Evolutionary conservation across 768 basidiomycete species (phyloP).

Genomic region (Lactarius psammicola): DNA sequence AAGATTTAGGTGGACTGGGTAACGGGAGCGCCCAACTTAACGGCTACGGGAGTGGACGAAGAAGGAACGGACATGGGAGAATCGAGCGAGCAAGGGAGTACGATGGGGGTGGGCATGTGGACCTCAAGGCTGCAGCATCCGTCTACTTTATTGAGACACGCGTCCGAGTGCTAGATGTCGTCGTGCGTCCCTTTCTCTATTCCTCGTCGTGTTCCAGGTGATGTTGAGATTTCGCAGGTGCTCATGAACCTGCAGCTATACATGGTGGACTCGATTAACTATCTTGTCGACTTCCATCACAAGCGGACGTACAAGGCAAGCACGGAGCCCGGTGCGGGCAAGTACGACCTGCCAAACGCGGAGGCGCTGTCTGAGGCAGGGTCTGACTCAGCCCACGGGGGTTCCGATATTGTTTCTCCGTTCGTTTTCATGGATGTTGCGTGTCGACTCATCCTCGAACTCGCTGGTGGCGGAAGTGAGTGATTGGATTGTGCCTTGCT

Average conservation of each 20-base stretch:
- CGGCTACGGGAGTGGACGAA: constrained; percentile 29
- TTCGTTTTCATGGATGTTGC: constrained; percentile 98
- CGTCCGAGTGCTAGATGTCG: constrained; percentile 85
- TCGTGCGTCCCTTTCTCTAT: constrained; percentile 53
- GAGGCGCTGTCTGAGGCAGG: constrained; percentile 52
- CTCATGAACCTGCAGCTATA: constrained; percentile 98
- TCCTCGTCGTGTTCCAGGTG: constrained; percentile 6
- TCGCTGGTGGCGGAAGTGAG: constrained; percentile 62
- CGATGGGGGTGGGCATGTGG: constrained; percentile 55
- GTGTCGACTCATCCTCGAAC: constrained; percentile 87
- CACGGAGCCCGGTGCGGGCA: constrained; percentile 61
- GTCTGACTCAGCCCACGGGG: constrained; percentile 50
- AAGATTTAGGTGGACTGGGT: constrained; percentile 69
- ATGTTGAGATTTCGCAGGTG: constrained; percentile 49
- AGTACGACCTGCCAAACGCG: constrained; percentile 62
- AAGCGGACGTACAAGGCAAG: constrained; percentile 88
- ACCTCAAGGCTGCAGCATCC: constrained; percentile 65
- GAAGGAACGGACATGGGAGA: constrained; percentile 39
- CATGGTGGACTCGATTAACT: constrained; percentile 93
- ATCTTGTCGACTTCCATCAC: constrained; percentile 97
- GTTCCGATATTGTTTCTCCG: constrained; percentile 76
- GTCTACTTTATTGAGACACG: constrained; percentile 95
- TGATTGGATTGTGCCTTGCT: not conserved
- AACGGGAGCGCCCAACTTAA: constrained; percentile 38
- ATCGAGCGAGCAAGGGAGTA: constrained; percentile 63